Percentiles rank a stretch among this genome's conserved stretches.
Conservation (phyloP, 164 flowering plant species). For the Vitis vinifera region ASM3070453v1 NC_081817.1:29398001-29398500, state of each 20-base stretch:
- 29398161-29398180: not conserved
- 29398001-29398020: not conserved
- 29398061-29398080: not conserved
- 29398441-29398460: constrained; percentile 14
- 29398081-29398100: no score
- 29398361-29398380: not conserved
- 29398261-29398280: not conserved
- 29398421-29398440: constrained; percentile 8
- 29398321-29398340: not conserved
- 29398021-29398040: not conserved
- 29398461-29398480: constrained; percentile 33
- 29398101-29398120: not conserved
- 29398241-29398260: not conserved
- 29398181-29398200: no score
- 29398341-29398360: not conserved
- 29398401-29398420: not conserved
- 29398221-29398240: not conserved
- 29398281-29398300: constrained; percentile 20
- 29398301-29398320: constrained; percentile 10
- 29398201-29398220: no score
- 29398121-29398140: constrained; percentile 2
- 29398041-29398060: not conserved
- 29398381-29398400: constrained; percentile 2
- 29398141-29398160: constrained; percentile 2
- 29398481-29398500: constrained; percentile 45